Base-by-base conservation (phyloP, 2,329 filamentous ascomycete species). In the Stachybotrys echinatus region DNA sequence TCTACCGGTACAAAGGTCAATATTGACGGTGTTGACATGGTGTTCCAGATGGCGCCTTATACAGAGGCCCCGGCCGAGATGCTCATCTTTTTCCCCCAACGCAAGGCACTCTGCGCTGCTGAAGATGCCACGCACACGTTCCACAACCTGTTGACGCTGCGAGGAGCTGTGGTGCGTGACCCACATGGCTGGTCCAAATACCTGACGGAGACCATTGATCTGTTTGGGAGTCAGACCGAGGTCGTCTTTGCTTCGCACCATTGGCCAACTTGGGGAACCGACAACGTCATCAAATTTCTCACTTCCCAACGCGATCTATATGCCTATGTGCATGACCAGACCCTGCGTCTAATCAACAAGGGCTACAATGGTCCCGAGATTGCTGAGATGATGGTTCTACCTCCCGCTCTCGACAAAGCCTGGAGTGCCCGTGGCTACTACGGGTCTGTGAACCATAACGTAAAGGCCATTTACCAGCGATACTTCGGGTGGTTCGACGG, bases 51-150 rank as follows among this genome's bases (percentile, higher is more conserved):
- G 58, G 63, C 64, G 1, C 69, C 70, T 2, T 67, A 60, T 1
- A 71, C 71, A 0, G 72, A 74, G 52, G 71, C 71, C 1, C 72
- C 70, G 0, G 58, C 69, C 0, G 71, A 74, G 54, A 61, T 75
- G 52, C 70, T 71, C 50, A 61, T 74, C 42, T 63, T 65, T 47
- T 68, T 74, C 39, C 70, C 71, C 4, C 52, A 68, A 7, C 57
- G 63, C 34, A 54, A 54, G 6, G 68, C 71, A 1, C 55, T 75
- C 1, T 70, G 60, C 49, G 61, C 69, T 10, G 60, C 70, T 1
- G 72, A 74, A 53, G 62, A 57, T 23, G 66, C 68, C 3, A 73
- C 68, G 2, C 64, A 74, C 48, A 61, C 54, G 14, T 53, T 74
- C 50, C 71, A 74, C 54, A 74, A 74, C 51, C 66, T 74, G 50